Conservation (phyloP, 2,329 filamentous ascomycete species). For the Zalaria obscura region DNA sequence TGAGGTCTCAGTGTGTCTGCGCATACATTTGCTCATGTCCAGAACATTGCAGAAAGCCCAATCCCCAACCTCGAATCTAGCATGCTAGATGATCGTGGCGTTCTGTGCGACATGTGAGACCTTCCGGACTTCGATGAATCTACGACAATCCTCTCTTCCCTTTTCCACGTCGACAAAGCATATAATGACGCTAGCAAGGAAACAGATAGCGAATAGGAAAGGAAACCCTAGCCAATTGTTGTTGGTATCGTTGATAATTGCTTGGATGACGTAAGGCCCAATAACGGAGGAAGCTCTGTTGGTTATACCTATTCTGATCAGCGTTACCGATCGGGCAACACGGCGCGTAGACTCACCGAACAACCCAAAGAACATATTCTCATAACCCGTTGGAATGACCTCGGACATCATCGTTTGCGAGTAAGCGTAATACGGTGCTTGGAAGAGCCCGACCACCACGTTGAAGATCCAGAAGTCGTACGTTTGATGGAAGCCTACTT, state of each 20-base stretch:
- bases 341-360: constrained; percentile 23
- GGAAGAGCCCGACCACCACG: constrained; percentile 48
- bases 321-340: no score
- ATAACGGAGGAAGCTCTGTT: not conserved
- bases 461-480: constrained; percentile 16
- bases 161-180: constrained; percentile 5
- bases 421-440: constrained; percentile 58
- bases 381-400: constrained; percentile 52
- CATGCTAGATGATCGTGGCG: no score
- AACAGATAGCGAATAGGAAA: constrained; percentile 2
- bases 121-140: not conserved
- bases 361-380: constrained; percentile 56
- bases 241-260: constrained; percentile 3
- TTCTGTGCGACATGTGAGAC: no score
- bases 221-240: constrained; percentile 3
- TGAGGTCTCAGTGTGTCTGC: no score
- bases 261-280: constrained; percentile 4
- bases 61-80: no score
- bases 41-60: no score
- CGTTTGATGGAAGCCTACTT: not conserved
- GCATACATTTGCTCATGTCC: no score
- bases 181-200: not conserved
- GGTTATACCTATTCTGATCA: no score
- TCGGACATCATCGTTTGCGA: constrained; percentile 58
- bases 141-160: constrained; percentile 2